Evolutionary conservation across 441 rosid genomes (phyloP), one percentile per base, ranked within the genome.

Genomic region (Gossypium davidsonii): DNA sequence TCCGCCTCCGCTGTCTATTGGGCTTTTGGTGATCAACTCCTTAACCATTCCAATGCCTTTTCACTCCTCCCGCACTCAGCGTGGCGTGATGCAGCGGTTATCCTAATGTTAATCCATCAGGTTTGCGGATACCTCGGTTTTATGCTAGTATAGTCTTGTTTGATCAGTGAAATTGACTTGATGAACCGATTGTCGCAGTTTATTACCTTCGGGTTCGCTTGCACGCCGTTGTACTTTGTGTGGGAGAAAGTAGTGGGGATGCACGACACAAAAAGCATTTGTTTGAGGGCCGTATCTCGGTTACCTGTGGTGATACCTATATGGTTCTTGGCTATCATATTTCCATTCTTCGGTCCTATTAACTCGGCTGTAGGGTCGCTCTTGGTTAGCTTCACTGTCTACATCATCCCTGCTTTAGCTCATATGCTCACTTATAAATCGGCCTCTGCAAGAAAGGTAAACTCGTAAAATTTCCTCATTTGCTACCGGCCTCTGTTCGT

Each of bases 241-340:
- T 87, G 88, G 90, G 90, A 86, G 82, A 86, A 86, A 73, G 87
- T 78, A 39, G 72, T 87, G 10, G 91, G 91, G 70, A 77, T 88
- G 86, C 91, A 88, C 49, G 88, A 84, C 31, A 86, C 86, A 14
- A 88, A 85, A 73, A 86, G 89, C 81, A 78, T 85, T 26, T 75
- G 77, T 55, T 55, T 86, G 34, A 78, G 84, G 73, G 91, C 91
- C 21, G 64, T 86, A 9, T 78, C 75, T 42, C 74, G 87, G 65
- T 64, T 85, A 39, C 88, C 88, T 1, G 88, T 87, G 76, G 90
- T 87, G 77, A 73, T 87, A 28, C 90, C 88, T 0, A 87, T 87
- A 59, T 85, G 88, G 90, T 87, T 87, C 83, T 72, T 87, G 76
- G 90, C 90, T 66, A 87, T 85, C 66, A 80, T 87, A 59, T 87